Evolutionary conservation across 805 yeast genomes (phyloP).

Genomic region (Starmera quercuum): DNA sequence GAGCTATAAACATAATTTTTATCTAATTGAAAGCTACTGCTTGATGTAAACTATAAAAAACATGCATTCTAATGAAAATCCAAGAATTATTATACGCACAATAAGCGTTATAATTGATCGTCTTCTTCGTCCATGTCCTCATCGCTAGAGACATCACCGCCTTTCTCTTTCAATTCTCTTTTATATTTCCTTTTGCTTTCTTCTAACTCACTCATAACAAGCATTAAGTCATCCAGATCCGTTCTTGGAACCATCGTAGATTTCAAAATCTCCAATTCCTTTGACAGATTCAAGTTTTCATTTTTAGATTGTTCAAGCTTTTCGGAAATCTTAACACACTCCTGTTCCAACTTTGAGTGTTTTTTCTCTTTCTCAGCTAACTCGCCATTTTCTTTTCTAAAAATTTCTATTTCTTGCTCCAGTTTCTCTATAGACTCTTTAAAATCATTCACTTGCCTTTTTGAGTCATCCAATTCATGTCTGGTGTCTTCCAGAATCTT

Average conservation of each 20-base stretch:
- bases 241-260: constrained; percentile 32
- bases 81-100: too few relatives aligned
- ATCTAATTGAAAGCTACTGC: too few relatives aligned
- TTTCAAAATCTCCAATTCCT: constrained; percentile 11
- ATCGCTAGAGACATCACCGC: constrained; percentile 61
- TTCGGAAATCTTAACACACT: too few relatives aligned
- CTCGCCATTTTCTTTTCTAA: not conserved
- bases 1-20: too few relatives aligned
- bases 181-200: constrained; percentile 57
- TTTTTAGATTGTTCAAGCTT: constrained; percentile 4
- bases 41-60: too few relatives aligned
- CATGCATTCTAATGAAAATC: too few relatives aligned
- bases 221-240: constrained; percentile 68
- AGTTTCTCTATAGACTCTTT: not conserved
- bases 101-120: too few relatives aligned
- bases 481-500: not conserved
- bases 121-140: constrained; percentile 64
- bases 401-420: not conserved
- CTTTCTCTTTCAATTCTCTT: constrained; percentile 38
- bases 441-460: not conserved
- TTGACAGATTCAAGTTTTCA: constrained; percentile 13
- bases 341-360: not conserved
- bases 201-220: constrained; percentile 71
- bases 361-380: not conserved
- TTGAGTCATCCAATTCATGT: not conserved